phyloP scores from a whole-genome alignment of 1,139 yeast species.

The Yamadazyma jaroonii region DNA sequence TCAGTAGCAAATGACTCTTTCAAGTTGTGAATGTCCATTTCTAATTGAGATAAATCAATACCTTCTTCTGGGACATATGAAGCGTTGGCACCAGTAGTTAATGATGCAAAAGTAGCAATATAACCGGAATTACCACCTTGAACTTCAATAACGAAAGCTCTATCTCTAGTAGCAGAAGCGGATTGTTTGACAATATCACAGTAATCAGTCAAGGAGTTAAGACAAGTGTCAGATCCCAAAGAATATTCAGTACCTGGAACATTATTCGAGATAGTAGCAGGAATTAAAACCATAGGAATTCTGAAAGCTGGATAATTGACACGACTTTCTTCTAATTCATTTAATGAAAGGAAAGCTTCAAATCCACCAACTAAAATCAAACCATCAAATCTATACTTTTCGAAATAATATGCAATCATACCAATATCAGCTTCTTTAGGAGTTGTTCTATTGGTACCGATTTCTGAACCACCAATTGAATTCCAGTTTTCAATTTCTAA shows the following conservation, averaged over 20 bases:
- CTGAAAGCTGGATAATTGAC: slow-evolving; percentile 66
- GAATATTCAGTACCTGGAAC: slow-evolving; percentile 98
- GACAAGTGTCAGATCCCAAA: slow-evolving; percentile 89
- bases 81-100: slow-evolving; percentile 90
- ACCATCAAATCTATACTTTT: slow-evolving; percentile 71
- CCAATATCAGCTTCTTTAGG: slow-evolving; percentile 70
- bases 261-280: slow-evolving; percentile 93
- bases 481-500: slow-evolving; percentile 73
- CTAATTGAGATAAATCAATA: slow-evolving; percentile 45
- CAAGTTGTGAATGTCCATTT: slow-evolving; percentile 31
- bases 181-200: slow-evolving; percentile 95
- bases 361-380: slow-evolving; percentile 75
- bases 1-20: slow-evolving; percentile 68
- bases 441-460: slow-evolving; percentile 74
- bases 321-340: slow-evolving; percentile 65
- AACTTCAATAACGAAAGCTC: slow-evolving; percentile 94
- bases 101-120: slow-evolving; percentile 84
- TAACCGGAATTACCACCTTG: slow-evolving; percentile 98
- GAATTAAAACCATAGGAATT: slow-evolving; percentile 75
- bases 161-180: slow-evolving; percentile 90
- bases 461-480: slow-evolving; percentile 75
- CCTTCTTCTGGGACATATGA: slow-evolving; percentile 93
- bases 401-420: slow-evolving; percentile 72
- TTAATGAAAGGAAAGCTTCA: slow-evolving; percentile 71
- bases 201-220: slow-evolving; percentile 84